These are phyloP conservation scores for Lactarius sp. DNA, from an alignment of 768 basidiomycete species.

Conservation along the genomic window DNA sequence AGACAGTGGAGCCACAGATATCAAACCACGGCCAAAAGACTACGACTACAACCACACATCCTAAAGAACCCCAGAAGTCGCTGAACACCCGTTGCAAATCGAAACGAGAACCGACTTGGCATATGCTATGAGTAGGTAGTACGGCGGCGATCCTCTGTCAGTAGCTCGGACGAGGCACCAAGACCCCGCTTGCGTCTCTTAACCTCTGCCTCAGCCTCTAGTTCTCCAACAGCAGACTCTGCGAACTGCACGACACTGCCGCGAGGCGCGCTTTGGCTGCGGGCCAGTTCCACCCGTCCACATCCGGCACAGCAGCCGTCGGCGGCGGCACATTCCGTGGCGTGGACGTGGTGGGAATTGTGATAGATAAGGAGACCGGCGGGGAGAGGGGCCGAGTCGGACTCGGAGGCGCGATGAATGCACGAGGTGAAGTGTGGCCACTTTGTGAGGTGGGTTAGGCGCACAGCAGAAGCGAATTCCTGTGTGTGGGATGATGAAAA, in stretches of 20 bases:
- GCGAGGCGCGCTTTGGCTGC: slow-evolving; percentile 50
- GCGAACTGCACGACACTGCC: slow-evolving; percentile 52
- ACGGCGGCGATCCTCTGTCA: too few relatives aligned
- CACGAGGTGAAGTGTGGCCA: slow-evolving; percentile 47
- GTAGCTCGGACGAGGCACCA: too few relatives aligned
- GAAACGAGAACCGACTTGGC: too few relatives aligned
- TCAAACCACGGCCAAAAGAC: too few relatives aligned
- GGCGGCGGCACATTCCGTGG: not conserved
- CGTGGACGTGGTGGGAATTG: not conserved
- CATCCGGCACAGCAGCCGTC: not conserved
- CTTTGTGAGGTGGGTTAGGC: slow-evolving; percentile 40
- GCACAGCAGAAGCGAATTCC: slow-evolving; percentile 58
- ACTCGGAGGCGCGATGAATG: slow-evolving; percentile 45
- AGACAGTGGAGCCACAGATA: too few relatives aligned
- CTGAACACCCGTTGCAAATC: too few relatives aligned
- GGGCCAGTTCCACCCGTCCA: slow-evolving; percentile 43
- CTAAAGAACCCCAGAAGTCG: too few relatives aligned
- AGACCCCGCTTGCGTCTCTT: slow-evolving; percentile 41
- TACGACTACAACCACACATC: too few relatives aligned
- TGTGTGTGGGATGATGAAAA: slow-evolving; percentile 37
- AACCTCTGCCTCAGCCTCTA: slow-evolving; percentile 51
- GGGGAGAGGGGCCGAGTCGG: slow-evolving; percentile 29
- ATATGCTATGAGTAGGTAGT: too few relatives aligned
- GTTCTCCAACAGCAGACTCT: slow-evolving; percentile 47
- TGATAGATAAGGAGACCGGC: not conserved